phyloP scores from a whole-genome alignment of 2,329 filamentous ascomycete genomes.

The Metarhizium anisopliae region DNA sequence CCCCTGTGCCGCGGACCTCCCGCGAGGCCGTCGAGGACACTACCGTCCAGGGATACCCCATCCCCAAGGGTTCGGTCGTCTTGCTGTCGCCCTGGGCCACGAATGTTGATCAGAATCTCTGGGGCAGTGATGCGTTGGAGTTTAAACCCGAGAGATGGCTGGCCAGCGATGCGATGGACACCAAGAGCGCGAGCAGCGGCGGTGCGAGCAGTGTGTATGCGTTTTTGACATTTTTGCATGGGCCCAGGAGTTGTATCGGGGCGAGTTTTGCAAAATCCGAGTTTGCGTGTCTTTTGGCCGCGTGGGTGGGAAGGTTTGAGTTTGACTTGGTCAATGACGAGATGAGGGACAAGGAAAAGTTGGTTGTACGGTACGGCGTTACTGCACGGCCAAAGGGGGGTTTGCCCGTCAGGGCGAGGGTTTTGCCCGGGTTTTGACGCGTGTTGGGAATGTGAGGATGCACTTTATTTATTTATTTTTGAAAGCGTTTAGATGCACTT shows the following conservation, averaged over 20 bases:
- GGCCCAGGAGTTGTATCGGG: slow-evolving; percentile 79
- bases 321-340: slow-evolving; percentile 48
- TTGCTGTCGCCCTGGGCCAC: slow-evolving; percentile 57
- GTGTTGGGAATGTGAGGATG: slow-evolving; percentile 29
- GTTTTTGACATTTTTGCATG: slow-evolving; percentile 76
- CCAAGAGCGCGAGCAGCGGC: slow-evolving; percentile 47
- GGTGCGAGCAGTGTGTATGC: slow-evolving; percentile 69
- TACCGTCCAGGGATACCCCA: slow-evolving; percentile 50
- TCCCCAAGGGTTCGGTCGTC: slow-evolving; percentile 64
- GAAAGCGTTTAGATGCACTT: too few relatives aligned
- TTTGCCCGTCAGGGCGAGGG: slow-evolving; percentile 57
- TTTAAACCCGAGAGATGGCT: slow-evolving; percentile 80
- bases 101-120: slow-evolving; percentile 60
- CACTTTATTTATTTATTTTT: not conserved
- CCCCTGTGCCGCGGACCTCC: slow-evolving; percentile 62
- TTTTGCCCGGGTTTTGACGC: slow-evolving; percentile 42
- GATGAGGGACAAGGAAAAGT: slow-evolving; percentile 55
- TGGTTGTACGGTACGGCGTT: slow-evolving; percentile 60
- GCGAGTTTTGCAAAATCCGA: slow-evolving; percentile 73
- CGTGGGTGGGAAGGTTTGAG: slow-evolving; percentile 67
- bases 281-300: slow-evolving; percentile 74
- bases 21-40: slow-evolving; percentile 58
- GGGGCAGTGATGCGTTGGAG: slow-evolving; percentile 64
- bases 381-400: slow-evolving; percentile 67
- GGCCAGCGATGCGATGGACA: slow-evolving; percentile 16